phyloP scores from a whole-genome alignment of 495 filamentous ascomycete genomes.

The Melanomma pulvis-pyrius region DNA sequence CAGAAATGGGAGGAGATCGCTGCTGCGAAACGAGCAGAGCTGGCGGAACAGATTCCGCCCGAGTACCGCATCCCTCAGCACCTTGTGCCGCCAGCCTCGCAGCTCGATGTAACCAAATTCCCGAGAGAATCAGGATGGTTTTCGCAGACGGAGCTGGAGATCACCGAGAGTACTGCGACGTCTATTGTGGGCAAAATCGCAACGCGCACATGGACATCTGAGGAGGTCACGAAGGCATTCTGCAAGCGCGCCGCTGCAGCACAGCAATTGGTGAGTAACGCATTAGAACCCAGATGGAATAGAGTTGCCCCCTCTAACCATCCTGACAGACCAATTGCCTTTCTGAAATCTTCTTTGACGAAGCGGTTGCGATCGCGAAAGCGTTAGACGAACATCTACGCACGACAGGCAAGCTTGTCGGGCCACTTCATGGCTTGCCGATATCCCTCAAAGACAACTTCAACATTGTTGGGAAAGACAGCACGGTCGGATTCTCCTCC shows the following conservation, averaged over 20 bases:
- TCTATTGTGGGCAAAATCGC: slow-evolving; percentile 33
- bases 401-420: slow-evolving; percentile 32
- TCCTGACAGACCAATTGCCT: slow-evolving; percentile 39
- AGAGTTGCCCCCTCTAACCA: neutral
- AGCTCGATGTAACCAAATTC: slow-evolving; percentile 49
- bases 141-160: slow-evolving; percentile 33
- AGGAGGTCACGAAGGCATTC: slow-evolving; percentile 39
- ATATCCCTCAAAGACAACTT: slow-evolving; percentile 42
- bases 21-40: slow-evolving; percentile 45
- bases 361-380: slow-evolving; percentile 32
- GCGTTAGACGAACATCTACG: slow-evolving; percentile 40
- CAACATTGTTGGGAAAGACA: slow-evolving; percentile 38
- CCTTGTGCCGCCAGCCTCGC: slow-evolving; percentile 45
- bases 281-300: neutral
- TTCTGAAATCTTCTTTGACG: slow-evolving; percentile 51
- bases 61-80: slow-evolving; percentile 49
- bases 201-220: slow-evolving; percentile 24
- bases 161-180: slow-evolving; percentile 32
- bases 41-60: slow-evolving; percentile 46
- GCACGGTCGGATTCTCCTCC: slow-evolving; percentile 36
- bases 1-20: slow-evolving; percentile 46
- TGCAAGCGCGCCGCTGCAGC: slow-evolving; percentile 39
- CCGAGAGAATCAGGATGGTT: slow-evolving; percentile 48
- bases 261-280: slow-evolving; percentile 35
- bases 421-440: slow-evolving; percentile 39